Evolutionary conservation across 2,329 filamentous ascomycete species (phyloP).

Genomic region (Paraphoma chrysanthemicola): DNA sequence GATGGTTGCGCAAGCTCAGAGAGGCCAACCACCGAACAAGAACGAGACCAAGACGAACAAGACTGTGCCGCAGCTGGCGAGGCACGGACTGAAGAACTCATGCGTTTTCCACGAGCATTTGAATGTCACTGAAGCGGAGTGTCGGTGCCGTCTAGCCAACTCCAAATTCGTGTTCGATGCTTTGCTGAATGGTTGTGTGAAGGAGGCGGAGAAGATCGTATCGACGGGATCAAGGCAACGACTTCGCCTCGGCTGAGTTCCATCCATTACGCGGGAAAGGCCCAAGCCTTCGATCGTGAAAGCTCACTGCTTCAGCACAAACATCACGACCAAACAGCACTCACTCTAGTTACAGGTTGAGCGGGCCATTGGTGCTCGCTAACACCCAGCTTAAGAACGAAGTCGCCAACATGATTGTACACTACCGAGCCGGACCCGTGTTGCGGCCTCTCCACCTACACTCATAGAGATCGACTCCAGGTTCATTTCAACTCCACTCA

Average conservation of each 20-base stretch:
- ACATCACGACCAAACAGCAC: no score
- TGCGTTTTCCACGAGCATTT: conserved; percentile 6
- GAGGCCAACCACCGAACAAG: background rate
- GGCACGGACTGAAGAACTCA: conserved; percentile 2
- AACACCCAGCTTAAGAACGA: no score
- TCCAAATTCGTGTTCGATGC: conserved; percentile 5
- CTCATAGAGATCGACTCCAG: no score
- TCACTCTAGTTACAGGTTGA: no score
- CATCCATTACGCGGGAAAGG: no score
- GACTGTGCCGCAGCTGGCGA: conserved; percentile 3
- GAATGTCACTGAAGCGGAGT: background rate
- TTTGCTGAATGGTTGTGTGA: conserved; percentile 5
- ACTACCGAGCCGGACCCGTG: no score
- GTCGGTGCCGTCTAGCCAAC: conserved; percentile 2
- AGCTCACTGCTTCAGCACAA: no score
- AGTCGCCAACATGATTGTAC: no score
- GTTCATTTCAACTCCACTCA: no score
- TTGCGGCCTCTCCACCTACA: no score
- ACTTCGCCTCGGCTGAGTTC: background rate
- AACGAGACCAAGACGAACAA: conserved; percentile 1
- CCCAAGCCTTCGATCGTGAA: no score
- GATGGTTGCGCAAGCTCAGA: conserved; percentile 5
- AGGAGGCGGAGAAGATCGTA: background rate
- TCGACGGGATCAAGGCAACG: background rate
- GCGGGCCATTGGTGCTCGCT: no score